A percentile compares a stretch with the other conserved stretches of the same genome.
Conservation (phyloP, 345 rosid genomes). For the Euclidium syriacum region DNA sequence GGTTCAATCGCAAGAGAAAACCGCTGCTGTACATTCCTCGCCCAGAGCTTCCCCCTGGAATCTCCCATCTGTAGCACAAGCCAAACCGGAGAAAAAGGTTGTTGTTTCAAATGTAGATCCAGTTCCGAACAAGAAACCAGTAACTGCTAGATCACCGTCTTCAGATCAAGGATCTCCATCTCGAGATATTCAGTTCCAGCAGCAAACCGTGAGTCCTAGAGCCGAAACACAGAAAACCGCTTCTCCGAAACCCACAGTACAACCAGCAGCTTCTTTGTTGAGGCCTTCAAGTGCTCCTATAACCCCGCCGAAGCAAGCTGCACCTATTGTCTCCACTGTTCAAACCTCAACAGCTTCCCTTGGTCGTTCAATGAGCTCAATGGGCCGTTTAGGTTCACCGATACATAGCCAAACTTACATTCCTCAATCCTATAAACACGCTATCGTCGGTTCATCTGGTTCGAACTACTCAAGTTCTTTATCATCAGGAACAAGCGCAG, state of each 20-base stretch:
- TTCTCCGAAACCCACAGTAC: constrained; percentile 33
- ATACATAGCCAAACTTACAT: constrained; percentile 43
- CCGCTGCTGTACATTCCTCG: constrained; percentile 38
- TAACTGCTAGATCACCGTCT: constrained; percentile 35
- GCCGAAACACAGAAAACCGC: constrained; percentile 43
- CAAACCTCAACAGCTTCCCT: constrained; percentile 46
- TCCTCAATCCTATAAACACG: constrained; percentile 80
- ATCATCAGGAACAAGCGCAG: constrained; percentile 39
- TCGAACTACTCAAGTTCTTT: constrained; percentile 39
- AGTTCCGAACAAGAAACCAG: constrained; percentile 33
- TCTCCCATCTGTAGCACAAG: constrained; percentile 30
- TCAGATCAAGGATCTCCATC: constrained; percentile 40
- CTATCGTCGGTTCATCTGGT: constrained; percentile 44
- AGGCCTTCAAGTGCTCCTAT: constrained; percentile 88
- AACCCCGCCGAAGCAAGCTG: constrained; percentile 46
- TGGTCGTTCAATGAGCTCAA: constrained; percentile 74
- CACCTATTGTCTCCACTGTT: constrained; percentile 52
- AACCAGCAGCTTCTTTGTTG: constrained; percentile 46
- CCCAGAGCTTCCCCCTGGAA: constrained; percentile 41
- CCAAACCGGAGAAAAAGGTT: constrained; percentile 42
- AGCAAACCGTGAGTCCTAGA: constrained; percentile 34
- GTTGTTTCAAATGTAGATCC: constrained; percentile 31
- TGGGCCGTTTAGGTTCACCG: constrained; percentile 60
- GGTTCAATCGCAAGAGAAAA: constrained; percentile 53
- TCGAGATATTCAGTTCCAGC: constrained; percentile 28